Percentiles rank a stretch among this genome's conserved stretches.
Conservation (phyloP, 2,329 filamentous ascomycete genomes). For the Scedosporium minutisporum region DNA sequence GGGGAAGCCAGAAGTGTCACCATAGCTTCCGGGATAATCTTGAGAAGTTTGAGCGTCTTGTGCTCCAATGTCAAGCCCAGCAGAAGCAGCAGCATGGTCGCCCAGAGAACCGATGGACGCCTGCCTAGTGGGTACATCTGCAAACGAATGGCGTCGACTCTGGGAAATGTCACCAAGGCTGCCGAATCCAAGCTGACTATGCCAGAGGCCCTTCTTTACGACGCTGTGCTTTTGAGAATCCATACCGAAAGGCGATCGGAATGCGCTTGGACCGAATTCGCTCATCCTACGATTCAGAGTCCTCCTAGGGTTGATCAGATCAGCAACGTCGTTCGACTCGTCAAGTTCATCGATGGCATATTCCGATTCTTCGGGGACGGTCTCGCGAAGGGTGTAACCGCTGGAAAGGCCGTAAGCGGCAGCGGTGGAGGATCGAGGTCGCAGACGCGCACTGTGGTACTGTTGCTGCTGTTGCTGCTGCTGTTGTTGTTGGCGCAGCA, state of each 20-base stretch:
- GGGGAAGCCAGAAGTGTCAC: background rate
- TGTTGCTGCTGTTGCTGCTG: conserved; percentile 27
- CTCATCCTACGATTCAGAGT: conserved; percentile 44
- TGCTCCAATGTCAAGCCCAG: conserved; percentile 29
- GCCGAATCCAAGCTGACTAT: conserved; percentile 59
- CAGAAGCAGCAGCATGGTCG: conserved; percentile 31
- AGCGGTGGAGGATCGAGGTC: conserved; percentile 49
- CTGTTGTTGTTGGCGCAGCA: conserved; percentile 42
- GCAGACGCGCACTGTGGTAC: conserved; percentile 43
- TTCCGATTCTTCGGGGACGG: conserved; percentile 56
- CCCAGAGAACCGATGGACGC: conserved; percentile 52
- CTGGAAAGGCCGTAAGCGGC: conserved; percentile 44
- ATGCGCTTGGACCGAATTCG: conserved; percentile 38
- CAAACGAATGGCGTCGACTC: conserved; percentile 73
- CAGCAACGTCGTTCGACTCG: conserved; percentile 38
- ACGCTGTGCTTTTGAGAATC: conserved; percentile 56
- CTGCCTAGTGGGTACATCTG: conserved; percentile 55
- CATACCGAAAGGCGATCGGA: conserved; percentile 38
- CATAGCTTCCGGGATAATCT: conserved; percentile 1
- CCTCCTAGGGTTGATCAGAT: conserved; percentile 26
- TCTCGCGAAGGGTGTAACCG: conserved; percentile 48
- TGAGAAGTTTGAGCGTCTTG: conserved; percentile 1
- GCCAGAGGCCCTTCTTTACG: conserved; percentile 61
- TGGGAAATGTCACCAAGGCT: conserved; percentile 54
- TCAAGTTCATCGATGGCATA: conserved; percentile 66